Conservation (phyloP, 2,329 filamentous ascomycete species). For the Penicillium sp. region DNA sequence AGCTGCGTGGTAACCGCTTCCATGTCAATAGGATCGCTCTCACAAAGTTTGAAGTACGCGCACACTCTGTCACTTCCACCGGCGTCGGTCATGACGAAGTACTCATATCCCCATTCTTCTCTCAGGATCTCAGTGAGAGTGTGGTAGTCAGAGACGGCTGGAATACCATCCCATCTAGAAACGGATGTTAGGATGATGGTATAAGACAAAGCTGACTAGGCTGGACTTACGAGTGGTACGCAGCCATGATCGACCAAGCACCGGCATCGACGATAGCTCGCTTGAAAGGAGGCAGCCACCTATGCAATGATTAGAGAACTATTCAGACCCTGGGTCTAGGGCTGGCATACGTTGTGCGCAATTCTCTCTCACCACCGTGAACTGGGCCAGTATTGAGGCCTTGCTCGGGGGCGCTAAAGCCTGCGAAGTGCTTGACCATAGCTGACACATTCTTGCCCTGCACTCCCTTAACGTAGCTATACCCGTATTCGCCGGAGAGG, state of each 20-base stretch:
- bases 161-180: slow-evolving; percentile 58
- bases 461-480: slow-evolving; percentile 53
- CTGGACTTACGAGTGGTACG: slow-evolving; percentile 53
- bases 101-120: slow-evolving; percentile 64
- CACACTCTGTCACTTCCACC: slow-evolving; percentile 63
- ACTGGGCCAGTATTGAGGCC: slow-evolving; percentile 60
- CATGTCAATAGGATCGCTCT: slow-evolving; percentile 52
- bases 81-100: slow-evolving; percentile 57
- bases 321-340: accelerated
- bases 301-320: slow-evolving; percentile 8
- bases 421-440: slow-evolving; percentile 68
- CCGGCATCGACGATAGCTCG: slow-evolving; percentile 61
- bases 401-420: slow-evolving; percentile 60
- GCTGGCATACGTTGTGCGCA: slow-evolving; percentile 49
- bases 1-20: slow-evolving; percentile 56
- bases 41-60: slow-evolving; percentile 56
- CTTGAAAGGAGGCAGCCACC: slow-evolving; percentile 53
- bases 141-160: slow-evolving; percentile 57
- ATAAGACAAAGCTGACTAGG: background rate
- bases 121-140: slow-evolving; percentile 61
- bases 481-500: slow-evolving; percentile 59
- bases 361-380: slow-evolving; percentile 48
- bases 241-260: slow-evolving; percentile 62
- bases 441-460: slow-evolving; percentile 59
- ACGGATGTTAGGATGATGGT: background rate